A percentile compares a stretch with the other conserved stretches of the same genome.
phyloP scores from a whole-genome alignment of 148 eudicot species.

The Camellia sinensis region DNA sequence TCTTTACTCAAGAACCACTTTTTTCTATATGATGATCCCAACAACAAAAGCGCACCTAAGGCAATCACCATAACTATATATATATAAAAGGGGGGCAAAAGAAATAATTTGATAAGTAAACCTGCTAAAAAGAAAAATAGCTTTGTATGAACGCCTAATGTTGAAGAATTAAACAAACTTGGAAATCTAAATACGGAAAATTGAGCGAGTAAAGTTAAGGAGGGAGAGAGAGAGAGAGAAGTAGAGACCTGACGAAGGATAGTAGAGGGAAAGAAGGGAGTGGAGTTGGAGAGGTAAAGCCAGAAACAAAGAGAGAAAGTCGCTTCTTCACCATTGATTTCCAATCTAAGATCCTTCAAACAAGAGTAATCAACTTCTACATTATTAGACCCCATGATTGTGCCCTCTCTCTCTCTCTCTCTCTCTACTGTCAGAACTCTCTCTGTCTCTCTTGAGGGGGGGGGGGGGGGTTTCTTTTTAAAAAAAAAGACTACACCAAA shows the following conservation, averaged over 20 bases:
- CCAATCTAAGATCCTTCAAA: constrained; percentile 54
- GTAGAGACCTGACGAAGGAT: constrained; percentile 56
- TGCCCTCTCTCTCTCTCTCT: background rate
- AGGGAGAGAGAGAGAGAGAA: background rate
- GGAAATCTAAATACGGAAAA: background rate
- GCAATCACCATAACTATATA: background rate
- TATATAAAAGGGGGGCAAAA: background rate
- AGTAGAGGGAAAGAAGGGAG: constrained; percentile 51
- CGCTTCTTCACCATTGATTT: constrained; percentile 30
- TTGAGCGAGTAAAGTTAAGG: background rate
- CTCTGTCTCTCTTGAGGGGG: background rate
- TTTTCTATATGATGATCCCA: background rate
- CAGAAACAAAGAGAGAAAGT: constrained; percentile 60
- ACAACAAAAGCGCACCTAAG: background rate
- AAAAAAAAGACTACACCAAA: too few relatives aligned
- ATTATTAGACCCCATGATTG: constrained; percentile 17
- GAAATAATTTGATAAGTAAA: background rate
- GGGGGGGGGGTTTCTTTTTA: too few relatives aligned
- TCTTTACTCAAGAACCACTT: background rate
- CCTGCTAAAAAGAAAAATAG: background rate
- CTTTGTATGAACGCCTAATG: background rate
- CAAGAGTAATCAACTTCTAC: constrained; percentile 30
- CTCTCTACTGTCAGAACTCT: background rate
- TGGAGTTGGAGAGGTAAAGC: constrained; percentile 49
- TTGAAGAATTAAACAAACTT: background rate